phyloP scores from a whole-genome alignment of 2,329 filamentous ascomycete species.

The Claviceps humidiphila region DNA sequence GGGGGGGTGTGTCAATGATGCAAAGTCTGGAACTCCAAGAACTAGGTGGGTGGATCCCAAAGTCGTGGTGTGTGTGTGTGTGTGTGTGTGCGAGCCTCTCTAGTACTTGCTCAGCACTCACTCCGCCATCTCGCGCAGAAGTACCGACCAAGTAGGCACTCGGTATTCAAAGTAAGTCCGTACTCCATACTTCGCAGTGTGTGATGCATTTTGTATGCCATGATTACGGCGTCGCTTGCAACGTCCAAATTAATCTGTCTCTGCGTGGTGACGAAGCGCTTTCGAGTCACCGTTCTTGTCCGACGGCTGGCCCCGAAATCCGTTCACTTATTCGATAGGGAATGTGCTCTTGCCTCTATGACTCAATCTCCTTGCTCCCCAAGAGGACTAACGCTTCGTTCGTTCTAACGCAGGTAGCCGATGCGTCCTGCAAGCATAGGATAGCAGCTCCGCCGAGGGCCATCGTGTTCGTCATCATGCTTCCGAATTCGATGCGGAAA shows the following conservation, averaged over 20 bases:
- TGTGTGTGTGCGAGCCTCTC: background rate
- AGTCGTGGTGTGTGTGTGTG: background rate
- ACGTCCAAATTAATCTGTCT: background rate
- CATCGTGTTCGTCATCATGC: background rate
- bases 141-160: background rate
- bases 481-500: background rate
- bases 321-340: background rate
- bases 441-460: background rate
- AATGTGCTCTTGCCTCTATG: too few species aligned
- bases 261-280: background rate
- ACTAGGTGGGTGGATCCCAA: constrained; percentile 1
- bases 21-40: background rate
- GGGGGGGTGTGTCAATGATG: background rate
- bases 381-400: background rate
- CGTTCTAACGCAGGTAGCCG: background rate
- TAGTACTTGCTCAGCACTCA: background rate
- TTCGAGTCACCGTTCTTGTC: background rate
- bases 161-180: background rate
- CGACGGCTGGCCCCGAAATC: background rate
- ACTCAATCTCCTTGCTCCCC: background rate
- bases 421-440: background rate
- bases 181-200: background rate
- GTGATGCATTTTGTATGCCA: constrained; percentile 1
- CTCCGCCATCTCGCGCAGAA: background rate
- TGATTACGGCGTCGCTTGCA: background rate